Percentiles rank a stretch among this genome's conserved stretches.
Evolutionary conservation across 495 filamentous ascomycete genomes (phyloP).

Genomic region (Daldinia loculata): DNA sequence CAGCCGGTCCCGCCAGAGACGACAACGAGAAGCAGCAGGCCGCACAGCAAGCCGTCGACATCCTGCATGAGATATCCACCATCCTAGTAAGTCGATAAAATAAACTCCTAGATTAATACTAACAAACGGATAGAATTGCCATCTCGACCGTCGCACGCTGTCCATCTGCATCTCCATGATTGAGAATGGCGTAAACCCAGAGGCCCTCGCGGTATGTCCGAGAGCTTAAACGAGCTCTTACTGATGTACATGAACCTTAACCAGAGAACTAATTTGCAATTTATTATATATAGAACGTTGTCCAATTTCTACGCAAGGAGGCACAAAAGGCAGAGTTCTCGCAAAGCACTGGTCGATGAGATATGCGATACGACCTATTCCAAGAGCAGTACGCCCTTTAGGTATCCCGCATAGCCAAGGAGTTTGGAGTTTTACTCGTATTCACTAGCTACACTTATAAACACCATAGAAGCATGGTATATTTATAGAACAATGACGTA

Average conservation of each 20-base stretch:
- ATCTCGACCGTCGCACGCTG: conserved; percentile 87
- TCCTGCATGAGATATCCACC: conserved; percentile 91
- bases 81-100: conserved; percentile 68
- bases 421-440: conserved; percentile 25
- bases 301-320: conserved; percentile 76
- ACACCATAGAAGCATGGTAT: background rate
- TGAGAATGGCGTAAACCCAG: conserved; percentile 96
- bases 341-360: conserved; percentile 43
- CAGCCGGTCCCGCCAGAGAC: conserved; percentile 49
- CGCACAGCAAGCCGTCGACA: conserved; percentile 95
- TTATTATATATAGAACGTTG: conserved; percentile 64
- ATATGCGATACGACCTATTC: background rate
- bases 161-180: conserved; percentile 94
- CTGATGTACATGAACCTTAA: background rate
- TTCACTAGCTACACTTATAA: background rate
- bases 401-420: conserved; percentile 18
- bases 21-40: conserved; percentile 80
- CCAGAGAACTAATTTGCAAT: background rate
- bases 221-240: background rate
- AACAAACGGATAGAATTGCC: conserved; percentile 73
- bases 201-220: conserved; percentile 84
- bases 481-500: conserved; percentile 5
- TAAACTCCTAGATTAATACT: background rate
- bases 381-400: background rate
- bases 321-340: conserved; percentile 54